Conservation (phyloP, 495 filamentous ascomycete genomes). For the Podospora tetraspora region DNA sequence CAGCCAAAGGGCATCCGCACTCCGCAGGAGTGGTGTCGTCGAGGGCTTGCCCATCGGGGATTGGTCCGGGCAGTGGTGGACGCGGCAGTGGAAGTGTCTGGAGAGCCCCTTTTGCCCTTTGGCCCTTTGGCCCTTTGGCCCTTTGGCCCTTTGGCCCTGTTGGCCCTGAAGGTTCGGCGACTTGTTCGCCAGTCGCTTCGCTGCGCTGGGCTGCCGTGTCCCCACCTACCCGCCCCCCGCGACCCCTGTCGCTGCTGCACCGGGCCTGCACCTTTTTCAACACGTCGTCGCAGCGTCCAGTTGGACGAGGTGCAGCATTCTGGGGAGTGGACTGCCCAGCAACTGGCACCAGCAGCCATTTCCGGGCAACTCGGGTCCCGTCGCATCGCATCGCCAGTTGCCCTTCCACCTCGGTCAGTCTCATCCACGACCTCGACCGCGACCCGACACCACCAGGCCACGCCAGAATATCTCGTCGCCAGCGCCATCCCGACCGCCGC, state of each 20-base stretch:
- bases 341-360: neutral
- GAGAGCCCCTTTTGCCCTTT: neutral
- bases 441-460: neutral
- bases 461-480: neutral
- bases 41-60: neutral
- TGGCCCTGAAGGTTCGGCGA: neutral
- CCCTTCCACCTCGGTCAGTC: neutral
- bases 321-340: neutral
- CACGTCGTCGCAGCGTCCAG: neutral
- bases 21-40: neutral
- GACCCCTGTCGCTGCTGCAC: conserved; percentile 6
- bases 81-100: neutral
- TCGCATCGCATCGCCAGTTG: neutral
- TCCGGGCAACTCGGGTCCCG: neutral
- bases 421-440: neutral
- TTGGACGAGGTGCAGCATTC: neutral
- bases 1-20: neutral
- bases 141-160: neutral
- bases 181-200: conserved; percentile 13
- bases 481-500: neutral
- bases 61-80: neutral
- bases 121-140: neutral
- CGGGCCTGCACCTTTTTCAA: neutral
- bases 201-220: neutral
- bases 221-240: conserved; percentile 11